phyloP scores from a whole-genome alignment of 2,329 filamentous ascomycete genomes.

The Microdochium paspali region DNA sequence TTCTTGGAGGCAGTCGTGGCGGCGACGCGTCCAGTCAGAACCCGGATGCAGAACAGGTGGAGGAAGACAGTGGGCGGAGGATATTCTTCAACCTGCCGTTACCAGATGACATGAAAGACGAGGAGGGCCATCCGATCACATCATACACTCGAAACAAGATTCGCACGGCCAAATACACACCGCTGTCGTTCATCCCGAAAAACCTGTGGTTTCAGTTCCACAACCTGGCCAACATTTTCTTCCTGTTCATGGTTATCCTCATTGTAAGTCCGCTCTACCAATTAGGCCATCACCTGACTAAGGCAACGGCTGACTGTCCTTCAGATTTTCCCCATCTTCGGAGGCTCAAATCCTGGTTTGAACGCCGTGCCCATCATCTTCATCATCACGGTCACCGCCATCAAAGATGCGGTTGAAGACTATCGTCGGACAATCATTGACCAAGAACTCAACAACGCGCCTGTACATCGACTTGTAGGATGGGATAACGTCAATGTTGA shows the following conservation, averaged over 20 bases:
- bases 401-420: constrained; percentile 95
- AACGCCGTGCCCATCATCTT: constrained; percentile 88
- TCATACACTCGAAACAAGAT: constrained; percentile 90
- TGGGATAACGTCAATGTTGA: constrained; percentile 92
- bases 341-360: constrained; percentile 79
- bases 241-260: constrained; percentile 91
- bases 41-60: constrained; percentile 25
- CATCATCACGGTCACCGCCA: constrained; percentile 76
- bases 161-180: constrained; percentile 93
- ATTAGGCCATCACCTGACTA: background rate
- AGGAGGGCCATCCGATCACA: constrained; percentile 64
- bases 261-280: constrained; percentile 55
- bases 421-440: constrained; percentile 86
- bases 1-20: constrained; percentile 2
- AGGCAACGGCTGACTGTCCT: constrained; percentile 1
- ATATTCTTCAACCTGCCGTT: constrained; percentile 84
- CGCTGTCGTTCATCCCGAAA: constrained; percentile 89
- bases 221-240: constrained; percentile 97
- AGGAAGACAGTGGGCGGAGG: constrained; percentile 37
- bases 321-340: constrained; percentile 94
- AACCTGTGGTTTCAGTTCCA: constrained; percentile 98
- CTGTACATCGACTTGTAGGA: constrained; percentile 78
- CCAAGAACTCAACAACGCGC: constrained; percentile 90
- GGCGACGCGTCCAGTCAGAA: constrained; percentile 21
- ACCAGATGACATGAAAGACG: constrained; percentile 65